Evolutionary conservation across 1,284 basidiomycete species (phyloP).

Genomic region (Lentinula novae-zelandiae): DNA sequence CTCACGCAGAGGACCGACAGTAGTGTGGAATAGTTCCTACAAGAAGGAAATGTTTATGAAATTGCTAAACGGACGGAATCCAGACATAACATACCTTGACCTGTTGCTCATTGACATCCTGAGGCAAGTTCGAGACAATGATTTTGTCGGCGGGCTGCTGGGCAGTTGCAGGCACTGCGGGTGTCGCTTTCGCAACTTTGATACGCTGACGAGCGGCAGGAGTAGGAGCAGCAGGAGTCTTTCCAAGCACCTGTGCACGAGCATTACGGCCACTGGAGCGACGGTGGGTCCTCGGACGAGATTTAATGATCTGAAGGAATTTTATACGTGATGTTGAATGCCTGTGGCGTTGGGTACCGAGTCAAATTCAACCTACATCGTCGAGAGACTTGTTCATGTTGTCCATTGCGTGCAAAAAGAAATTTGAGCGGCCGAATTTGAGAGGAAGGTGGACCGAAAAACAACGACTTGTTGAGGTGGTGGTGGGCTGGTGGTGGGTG

Average conservation of each 20-base stretch:
- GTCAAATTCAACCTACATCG: conserved; percentile 41
- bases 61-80: not conserved
- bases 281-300: conserved; percentile 40
- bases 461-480: conserved; percentile 14
- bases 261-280: conserved; percentile 40
- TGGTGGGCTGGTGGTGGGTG: conserved; percentile 11
- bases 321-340: conserved; percentile 15
- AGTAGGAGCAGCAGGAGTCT: conserved; percentile 20
- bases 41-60: conserved; percentile 5
- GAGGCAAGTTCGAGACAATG: conserved; percentile 92
- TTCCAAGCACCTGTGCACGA: conserved; percentile 59
- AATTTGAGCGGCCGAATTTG: not conserved
- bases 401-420: not conserved
- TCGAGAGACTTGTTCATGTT: conserved; percentile 87
- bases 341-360: conserved; percentile 5
- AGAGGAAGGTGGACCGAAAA: conserved; percentile 3
- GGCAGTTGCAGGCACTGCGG: conserved; percentile 43
- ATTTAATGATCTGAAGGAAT: conserved; percentile 64
- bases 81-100: conserved; percentile 69
- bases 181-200: conserved; percentile 31
- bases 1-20: conserved; percentile 84
- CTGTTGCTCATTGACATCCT: conserved; percentile 93
- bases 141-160: conserved; percentile 74
- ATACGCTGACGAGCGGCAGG: conserved; percentile 23
- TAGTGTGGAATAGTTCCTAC: conserved; percentile 90